These are phyloP conservation scores for Fusarium chlamydosporum DNA, from an alignment of 2,329 filamentous ascomycete species.

Conservation along the genomic window DNA sequence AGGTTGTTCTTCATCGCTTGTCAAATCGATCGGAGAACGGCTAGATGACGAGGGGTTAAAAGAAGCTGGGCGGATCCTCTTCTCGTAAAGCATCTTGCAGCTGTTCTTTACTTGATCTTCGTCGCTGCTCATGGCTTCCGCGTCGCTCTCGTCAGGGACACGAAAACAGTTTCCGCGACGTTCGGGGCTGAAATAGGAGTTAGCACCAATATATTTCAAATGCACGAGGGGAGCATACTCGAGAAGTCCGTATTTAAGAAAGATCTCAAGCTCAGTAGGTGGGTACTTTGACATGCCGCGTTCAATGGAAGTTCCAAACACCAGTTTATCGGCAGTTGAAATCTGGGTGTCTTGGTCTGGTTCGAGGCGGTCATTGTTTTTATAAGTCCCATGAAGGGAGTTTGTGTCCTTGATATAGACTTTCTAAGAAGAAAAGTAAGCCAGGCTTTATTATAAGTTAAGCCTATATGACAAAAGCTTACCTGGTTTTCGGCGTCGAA, in stretches of 20 bases:
- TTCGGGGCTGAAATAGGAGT: slow-evolving; percentile 45
- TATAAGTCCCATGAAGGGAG: slow-evolving; percentile 68
- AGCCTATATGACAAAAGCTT: slow-evolving; percentile 37
- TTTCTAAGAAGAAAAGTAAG: slow-evolving; percentile 53
- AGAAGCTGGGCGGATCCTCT: slow-evolving; percentile 51
- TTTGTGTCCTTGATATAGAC: slow-evolving; percentile 62
- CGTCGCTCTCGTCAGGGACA: slow-evolving; percentile 61
- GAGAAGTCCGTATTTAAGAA: slow-evolving; percentile 49
- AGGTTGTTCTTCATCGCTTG: slow-evolving; percentile 40
- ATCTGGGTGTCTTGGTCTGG: slow-evolving; percentile 40
- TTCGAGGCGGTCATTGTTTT: slow-evolving; percentile 55
- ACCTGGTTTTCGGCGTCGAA: slow-evolving; percentile 63
- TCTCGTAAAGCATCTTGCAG: slow-evolving; percentile 47
- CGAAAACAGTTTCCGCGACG: slow-evolving; percentile 55
- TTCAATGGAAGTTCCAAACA: slow-evolving; percentile 57
- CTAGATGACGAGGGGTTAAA: slow-evolving; percentile 15
- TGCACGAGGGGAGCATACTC: slow-evolving; percentile 39
- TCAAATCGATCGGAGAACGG: slow-evolving; percentile 45
- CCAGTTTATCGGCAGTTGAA: slow-evolving; percentile 52
- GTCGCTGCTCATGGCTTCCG: slow-evolving; percentile 50
- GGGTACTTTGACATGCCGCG: slow-evolving; percentile 55
- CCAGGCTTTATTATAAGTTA: slow-evolving; percentile 37
- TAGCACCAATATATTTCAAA: slow-evolving; percentile 17
- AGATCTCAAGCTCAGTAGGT: slow-evolving; percentile 57
- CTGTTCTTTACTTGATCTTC: slow-evolving; percentile 51